Evolutionary conservation across 345 rosid genomes (phyloP).

Genomic region (Pseudoturritis turrita): DNA sequence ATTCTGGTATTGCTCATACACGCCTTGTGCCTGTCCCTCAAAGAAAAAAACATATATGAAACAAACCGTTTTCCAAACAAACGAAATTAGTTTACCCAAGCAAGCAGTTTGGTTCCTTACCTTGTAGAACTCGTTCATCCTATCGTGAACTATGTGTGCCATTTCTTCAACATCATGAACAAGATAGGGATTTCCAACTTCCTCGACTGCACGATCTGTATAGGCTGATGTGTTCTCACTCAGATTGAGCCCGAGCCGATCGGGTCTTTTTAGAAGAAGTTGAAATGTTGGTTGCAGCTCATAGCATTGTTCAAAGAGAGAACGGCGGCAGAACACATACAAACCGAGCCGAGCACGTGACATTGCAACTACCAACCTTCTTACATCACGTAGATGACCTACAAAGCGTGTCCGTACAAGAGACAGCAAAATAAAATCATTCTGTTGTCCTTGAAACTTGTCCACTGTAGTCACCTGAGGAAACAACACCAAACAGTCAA

Average conservation of each 20-base stretch:
- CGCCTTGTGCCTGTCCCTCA: constrained; percentile 40
- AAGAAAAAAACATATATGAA: background rate
- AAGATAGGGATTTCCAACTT: constrained; percentile 53
- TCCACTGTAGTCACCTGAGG: constrained; percentile 91
- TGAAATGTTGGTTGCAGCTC: constrained; percentile 94
- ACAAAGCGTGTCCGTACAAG: constrained; percentile 96
- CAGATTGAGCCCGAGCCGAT: constrained; percentile 60
- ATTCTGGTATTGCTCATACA: constrained; percentile 45
- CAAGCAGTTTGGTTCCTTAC: constrained; percentile 27
- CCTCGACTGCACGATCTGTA: constrained; percentile 82
- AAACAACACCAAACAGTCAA: constrained; percentile 1
- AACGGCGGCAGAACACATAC: constrained; percentile 84
- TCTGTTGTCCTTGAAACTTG: constrained; percentile 99
- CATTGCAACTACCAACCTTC: constrained; percentile 97
- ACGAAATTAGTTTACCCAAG: background rate
- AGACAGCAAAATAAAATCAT: constrained; percentile 88
- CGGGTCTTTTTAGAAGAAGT: constrained; percentile 78
- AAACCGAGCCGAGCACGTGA: constrained; percentile 96
- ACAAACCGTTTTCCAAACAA: background rate
- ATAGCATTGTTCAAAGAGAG: constrained; percentile 92
- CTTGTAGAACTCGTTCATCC: constrained; percentile 60
- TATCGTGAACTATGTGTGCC: constrained; percentile 52
- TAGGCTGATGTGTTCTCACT: constrained; percentile 46
- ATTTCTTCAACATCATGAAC: constrained; percentile 73
- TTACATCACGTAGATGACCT: constrained; percentile 96